Conservation (phyloP, 2,329 filamentous ascomycete species). For the Penicillium sp. region DNA sequence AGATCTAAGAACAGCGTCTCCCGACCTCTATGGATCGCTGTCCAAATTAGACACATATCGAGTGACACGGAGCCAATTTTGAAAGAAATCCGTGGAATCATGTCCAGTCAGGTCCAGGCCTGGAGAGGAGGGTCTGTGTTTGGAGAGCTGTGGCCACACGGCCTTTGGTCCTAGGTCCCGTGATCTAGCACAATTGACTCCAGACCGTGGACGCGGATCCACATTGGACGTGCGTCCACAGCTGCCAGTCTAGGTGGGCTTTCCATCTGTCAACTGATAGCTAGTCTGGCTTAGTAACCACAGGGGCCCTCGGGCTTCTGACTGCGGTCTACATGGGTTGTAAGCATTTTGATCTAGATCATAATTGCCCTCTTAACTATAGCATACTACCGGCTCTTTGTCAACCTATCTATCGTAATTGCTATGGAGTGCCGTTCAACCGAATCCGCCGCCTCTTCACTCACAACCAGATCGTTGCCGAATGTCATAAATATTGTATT, state of each 20-base stretch:
- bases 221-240: conserved; percentile 9
- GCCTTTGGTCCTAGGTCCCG: not conserved
- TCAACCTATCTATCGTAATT: no score
- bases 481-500: conserved; percentile 17
- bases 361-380: not conserved
- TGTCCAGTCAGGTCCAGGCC: not conserved
- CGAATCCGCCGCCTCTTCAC: conserved; percentile 7
- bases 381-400: no score
- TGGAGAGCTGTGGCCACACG: not conserved
- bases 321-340: conserved; percentile 4
- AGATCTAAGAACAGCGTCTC: not conserved
- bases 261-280: conserved; percentile 9
- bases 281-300: conserved; percentile 3
- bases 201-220: conserved; percentile 1
- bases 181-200: not conserved
- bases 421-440: not conserved
- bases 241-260: conserved; percentile 6
- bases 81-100: conserved; percentile 1
- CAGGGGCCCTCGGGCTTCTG: conserved; percentile 1
- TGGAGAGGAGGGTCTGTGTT: not conserved
- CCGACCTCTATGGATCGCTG: not conserved
- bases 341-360: not conserved
- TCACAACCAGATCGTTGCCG: conserved; percentile 10
- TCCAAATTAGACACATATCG: conserved; percentile 3
- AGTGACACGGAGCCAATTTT: conserved; percentile 1